These are phyloP conservation scores for Geoglossum glabrum DNA, from an alignment of 495 filamentous ascomycete species.

Conservation along the genomic window DNA sequence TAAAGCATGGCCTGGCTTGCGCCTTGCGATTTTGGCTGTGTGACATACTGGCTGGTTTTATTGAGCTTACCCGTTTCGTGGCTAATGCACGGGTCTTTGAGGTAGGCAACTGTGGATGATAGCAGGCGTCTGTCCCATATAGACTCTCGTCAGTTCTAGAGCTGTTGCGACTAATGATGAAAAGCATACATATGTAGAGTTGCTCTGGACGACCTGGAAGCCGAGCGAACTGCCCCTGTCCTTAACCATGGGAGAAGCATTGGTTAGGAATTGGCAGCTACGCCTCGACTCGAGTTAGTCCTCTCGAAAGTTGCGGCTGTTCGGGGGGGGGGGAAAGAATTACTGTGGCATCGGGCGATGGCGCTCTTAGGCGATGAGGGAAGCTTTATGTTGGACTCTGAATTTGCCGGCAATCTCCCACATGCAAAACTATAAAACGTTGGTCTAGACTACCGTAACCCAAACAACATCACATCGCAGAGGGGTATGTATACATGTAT, in stretches of 20 bases:
- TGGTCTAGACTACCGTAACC: too few species aligned
- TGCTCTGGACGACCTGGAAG: background rate
- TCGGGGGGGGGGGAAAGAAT: too few species aligned
- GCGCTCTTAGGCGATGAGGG: too few species aligned
- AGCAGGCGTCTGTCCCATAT: background rate
- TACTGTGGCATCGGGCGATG: too few species aligned
- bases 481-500: too few species aligned
- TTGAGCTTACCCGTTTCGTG: conserved; percentile 15
- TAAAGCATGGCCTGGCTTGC: conserved; percentile 98
- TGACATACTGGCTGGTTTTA: conserved; percentile 43
- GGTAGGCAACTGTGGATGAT: background rate
- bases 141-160: background rate
- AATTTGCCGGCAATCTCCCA: too few species aligned
- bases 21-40: conserved; percentile 90
- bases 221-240: background rate
- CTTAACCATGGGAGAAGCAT: conserved; percentile 1
- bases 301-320: background rate
- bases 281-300: background rate
- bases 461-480: too few species aligned
- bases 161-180: background rate
- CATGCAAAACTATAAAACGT: too few species aligned
- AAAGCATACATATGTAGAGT: background rate
- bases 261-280: background rate
- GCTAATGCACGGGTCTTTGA: background rate
- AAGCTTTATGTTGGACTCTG: too few species aligned